Base-by-base conservation (phyloP, 1,284 basidiomycete species). In the Ceratobasidium sp. region DNA sequence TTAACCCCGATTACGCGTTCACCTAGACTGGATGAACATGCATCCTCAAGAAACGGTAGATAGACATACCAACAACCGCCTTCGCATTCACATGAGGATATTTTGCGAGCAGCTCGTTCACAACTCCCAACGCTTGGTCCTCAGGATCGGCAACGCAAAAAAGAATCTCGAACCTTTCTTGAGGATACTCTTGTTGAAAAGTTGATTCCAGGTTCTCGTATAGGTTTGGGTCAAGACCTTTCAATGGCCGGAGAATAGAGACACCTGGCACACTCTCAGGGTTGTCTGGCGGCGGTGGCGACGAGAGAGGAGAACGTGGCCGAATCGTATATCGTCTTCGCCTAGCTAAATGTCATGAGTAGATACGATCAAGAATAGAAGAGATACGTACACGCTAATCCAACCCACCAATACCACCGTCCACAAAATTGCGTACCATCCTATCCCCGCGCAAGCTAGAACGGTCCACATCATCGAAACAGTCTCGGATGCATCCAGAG, bases 181-280 rank as follows among this genome's bases (percentile, higher is more conserved):
- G 91, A 0, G 92, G 88, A 79, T 97, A 97, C 75, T 95, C 91
- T 78, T 97, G 93, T 36, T 83, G 85, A 82, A 97, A 96, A 0
- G 92, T 92, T 4, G 93, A 93, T 80, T 96, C 93, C 55, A 98
- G 84, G 79, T 97, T 97, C 82, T 96, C 93, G 80, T 92, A 96
- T 26, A 98, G 85, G 79, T 97, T 97, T 74, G 90, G 88, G 80
- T 98, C 96, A 45, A 98, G 85, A 9, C 96, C 96, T 80, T 95
- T 95, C 52, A 98, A 84, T 12, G 96, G 96, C 61, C 96, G 88
- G 71, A 98, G 85, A 77, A 98, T 92, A 3, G 94, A 93, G 28
- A 98, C 96, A 23, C 94, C 94, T 2, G 94, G 94, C 1, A 87
- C 87, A 26, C 62, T 67, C n/a, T 23, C n/a, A 14, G 50, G 62